These are phyloP conservation scores for Taphrina confusa DNA, from an alignment of 1,139 yeast genomes.

Conservation along the genomic window DNA sequence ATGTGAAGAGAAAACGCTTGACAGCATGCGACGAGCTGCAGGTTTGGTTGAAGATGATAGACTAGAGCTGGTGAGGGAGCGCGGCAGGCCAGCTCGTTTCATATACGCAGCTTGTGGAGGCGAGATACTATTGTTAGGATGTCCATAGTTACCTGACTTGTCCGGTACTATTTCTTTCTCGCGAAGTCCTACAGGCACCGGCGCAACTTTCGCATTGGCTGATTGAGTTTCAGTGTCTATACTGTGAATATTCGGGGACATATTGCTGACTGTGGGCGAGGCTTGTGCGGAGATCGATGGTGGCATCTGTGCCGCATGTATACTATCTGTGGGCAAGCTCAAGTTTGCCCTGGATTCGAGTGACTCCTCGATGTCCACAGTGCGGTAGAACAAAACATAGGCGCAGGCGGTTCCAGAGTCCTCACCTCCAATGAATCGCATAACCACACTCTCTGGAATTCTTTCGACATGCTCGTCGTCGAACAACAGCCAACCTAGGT, in stretches of 20 bases:
- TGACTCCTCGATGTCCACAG: constrained; percentile 28
- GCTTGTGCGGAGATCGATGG: not conserved
- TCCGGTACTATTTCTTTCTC: not conserved
- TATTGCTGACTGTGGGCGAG: not conserved
- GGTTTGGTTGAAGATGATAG: constrained; percentile 1
- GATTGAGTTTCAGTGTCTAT: not conserved
- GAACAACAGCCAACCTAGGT: constrained; percentile 83
- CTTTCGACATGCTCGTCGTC: constrained; percentile 95
- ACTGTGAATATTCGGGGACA: not conserved
- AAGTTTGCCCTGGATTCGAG: constrained; percentile 15
- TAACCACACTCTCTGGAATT: constrained; percentile 79
- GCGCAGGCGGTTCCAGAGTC: constrained; percentile 89
- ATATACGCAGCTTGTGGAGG: constrained; percentile 20
- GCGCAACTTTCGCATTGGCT: not conserved
- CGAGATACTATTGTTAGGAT: not conserved
- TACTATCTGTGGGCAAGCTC: constrained; percentile 1
- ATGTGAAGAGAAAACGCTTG: constrained; percentile 3
- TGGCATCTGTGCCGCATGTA: constrained; percentile 29
- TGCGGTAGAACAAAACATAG: constrained; percentile 71
- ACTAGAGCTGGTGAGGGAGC: constrained; percentile 2
- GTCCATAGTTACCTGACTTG: not conserved
- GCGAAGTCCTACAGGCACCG: not conserved
- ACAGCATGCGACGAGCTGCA: constrained; percentile 11
- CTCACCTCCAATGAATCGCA: constrained; percentile 78
- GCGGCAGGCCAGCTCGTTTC: constrained; percentile 16